Conservation (phyloP, 2,329 filamentous ascomycete genomes). For the Pestalotiopsis sp. region DNA sequence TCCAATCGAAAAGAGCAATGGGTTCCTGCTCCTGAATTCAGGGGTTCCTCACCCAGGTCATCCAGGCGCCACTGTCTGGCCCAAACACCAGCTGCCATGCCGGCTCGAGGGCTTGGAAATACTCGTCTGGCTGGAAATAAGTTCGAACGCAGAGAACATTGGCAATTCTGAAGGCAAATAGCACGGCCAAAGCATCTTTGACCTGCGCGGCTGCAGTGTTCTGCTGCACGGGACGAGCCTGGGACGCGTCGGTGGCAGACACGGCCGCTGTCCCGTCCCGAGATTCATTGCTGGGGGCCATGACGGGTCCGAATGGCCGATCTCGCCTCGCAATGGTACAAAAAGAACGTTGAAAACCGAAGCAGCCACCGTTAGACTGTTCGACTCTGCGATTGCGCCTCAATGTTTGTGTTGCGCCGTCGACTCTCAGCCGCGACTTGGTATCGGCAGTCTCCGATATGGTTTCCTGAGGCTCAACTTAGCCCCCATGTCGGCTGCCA, state of each 20-base stretch:
- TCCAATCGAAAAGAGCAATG: background rate
- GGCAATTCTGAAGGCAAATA: constrained; percentile 73
- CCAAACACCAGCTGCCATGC: constrained; percentile 92
- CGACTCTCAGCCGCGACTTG: background rate
- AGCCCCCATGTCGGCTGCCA: background rate
- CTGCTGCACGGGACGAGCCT: constrained; percentile 21
- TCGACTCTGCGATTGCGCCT: background rate
- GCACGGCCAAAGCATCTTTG: constrained; percentile 38
- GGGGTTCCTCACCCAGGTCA: constrained; percentile 79
- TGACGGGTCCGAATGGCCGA: background rate
- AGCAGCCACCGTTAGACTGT: background rate
- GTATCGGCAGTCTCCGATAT: background rate
- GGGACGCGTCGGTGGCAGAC: background rate
- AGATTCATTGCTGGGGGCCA: background rate
- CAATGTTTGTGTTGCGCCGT: background rate
- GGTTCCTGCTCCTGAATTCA: background rate
- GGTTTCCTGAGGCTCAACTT: constrained; percentile 7
- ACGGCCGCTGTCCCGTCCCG: background rate
- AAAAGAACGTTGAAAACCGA: background rate
- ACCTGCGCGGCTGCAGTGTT: constrained; percentile 33
- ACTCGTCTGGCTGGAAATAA: constrained; percentile 98
- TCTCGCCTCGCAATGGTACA: background rate
- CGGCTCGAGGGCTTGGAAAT: constrained; percentile 93
- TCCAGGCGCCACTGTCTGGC: constrained; percentile 76
- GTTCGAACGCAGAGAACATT: constrained; percentile 81